Percentiles rank a stretch among this genome's conserved stretches.
Conservation (phyloP, 352 stramenopile genomes). For the Blastocystis sp. region DNA sequence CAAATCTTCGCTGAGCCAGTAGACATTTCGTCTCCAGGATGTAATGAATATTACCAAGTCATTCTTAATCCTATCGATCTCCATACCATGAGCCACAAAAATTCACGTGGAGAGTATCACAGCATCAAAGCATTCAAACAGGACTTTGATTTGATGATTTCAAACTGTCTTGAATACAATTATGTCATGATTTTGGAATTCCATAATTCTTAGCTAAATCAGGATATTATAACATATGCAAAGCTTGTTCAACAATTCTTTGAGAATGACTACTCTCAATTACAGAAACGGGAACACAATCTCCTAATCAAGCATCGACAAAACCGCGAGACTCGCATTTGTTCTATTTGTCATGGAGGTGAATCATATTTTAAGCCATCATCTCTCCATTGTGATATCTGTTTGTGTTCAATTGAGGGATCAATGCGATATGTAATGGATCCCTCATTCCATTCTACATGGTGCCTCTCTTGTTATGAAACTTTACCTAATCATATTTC, state of each 20-base stretch:
- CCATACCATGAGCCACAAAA: neutral
- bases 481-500: conserved; percentile 69
- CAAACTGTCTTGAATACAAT: neutral
- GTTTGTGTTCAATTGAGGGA: conserved; percentile 75
- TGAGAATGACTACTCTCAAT: neutral
- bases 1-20: neutral
- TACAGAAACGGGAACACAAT: neutral
- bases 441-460: conserved; percentile 71
- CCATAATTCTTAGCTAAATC: neutral
- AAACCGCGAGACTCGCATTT: conserved; percentile 65
- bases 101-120: neutral
- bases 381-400: conserved; percentile 77
- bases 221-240: neutral
- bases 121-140: neutral
- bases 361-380: conserved; percentile 76
- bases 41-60: neutral
- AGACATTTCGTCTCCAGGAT: neutral
- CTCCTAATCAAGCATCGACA: neutral
- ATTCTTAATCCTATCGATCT: neutral
- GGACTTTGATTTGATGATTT: neutral
- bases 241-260: neutral
- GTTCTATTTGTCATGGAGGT: conserved; percentile 75
- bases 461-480: conserved; percentile 65
- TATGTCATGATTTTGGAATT: neutral
- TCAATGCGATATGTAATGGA: conserved; percentile 71